phyloP scores from a whole-genome alignment of 2,329 filamentous ascomycete genomes.

The Pestalotiopsis sp. region DNA sequence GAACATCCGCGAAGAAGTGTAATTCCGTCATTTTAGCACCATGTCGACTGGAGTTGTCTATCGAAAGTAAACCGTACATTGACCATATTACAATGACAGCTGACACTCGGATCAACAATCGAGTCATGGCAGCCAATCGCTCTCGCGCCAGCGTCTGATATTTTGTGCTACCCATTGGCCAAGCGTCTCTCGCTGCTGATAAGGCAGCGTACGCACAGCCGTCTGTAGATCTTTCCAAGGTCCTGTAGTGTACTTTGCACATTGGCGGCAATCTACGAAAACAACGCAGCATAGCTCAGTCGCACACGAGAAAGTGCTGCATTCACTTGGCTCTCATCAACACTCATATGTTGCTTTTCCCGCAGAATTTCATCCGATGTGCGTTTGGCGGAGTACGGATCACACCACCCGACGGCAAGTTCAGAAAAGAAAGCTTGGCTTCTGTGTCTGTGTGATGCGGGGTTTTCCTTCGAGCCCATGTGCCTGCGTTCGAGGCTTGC shows the following conservation, averaged over 20 bases:
- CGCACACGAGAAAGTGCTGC: neutral
- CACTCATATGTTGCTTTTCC: neutral
- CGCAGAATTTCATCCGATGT: neutral
- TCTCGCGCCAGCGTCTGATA: neutral
- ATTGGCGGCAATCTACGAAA: neutral
- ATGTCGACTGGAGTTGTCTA: neutral
- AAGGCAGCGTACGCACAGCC: neutral
- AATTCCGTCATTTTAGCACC: neutral
- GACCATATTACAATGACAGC: neutral
- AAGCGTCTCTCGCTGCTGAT: neutral
- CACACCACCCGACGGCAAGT: neutral
- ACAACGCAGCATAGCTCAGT: neutral
- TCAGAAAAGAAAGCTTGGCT: neutral
- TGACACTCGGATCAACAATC: neutral
- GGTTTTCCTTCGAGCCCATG: neutral
- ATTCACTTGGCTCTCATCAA: neutral
- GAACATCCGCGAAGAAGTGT: neutral
- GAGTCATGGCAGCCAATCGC: neutral
- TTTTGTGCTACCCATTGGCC: neutral
- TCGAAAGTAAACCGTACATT: neutral
- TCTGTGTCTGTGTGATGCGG: neutral
- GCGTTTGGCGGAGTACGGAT: neutral
- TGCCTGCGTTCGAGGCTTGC: neutral
- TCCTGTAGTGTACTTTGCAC: neutral
- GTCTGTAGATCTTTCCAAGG: neutral